Conservation (phyloP, 2,329 filamentous ascomycete genomes). For the Neoascochyta sp. region DNA sequence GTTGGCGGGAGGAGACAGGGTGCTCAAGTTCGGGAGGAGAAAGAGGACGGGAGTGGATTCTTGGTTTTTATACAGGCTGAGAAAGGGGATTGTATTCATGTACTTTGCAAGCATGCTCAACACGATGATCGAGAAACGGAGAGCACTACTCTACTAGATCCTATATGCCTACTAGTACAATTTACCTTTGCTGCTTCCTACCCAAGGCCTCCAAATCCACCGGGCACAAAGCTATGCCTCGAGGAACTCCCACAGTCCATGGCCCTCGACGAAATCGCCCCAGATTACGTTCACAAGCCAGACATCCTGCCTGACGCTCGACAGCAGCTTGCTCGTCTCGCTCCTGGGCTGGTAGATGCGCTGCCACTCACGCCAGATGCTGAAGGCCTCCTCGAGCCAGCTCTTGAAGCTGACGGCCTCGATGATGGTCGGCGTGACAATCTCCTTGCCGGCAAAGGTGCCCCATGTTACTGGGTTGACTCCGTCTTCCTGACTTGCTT, state of each 20-base stretch:
- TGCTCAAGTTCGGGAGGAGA: too few species aligned
- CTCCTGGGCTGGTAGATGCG: constrained; percentile 76
- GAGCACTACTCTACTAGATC: too few species aligned
- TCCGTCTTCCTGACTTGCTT: constrained; percentile 60
- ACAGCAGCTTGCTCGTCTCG: constrained; percentile 67
- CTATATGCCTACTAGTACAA: too few species aligned
- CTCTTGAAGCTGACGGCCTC: constrained; percentile 90
- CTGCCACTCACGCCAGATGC: constrained; percentile 92
- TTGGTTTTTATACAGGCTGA: too few species aligned
- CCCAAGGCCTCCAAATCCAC: too few species aligned
- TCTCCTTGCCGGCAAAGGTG: constrained; percentile 91
- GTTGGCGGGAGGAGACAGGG: too few species aligned
- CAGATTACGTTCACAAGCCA: constrained; percentile 93
- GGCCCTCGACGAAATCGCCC: constrained; percentile 68
- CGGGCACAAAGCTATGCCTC: too few species aligned
- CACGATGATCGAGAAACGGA: too few species aligned
- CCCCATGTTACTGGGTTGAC: constrained; percentile 98
- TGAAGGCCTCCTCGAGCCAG: constrained; percentile 94
- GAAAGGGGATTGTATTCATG: too few species aligned
- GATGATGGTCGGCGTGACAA: constrained; percentile 93
- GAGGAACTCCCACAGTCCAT: constrained; percentile 70
- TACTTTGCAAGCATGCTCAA: too few species aligned
- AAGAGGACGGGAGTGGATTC: too few species aligned
- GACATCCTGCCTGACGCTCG: constrained; percentile 62
- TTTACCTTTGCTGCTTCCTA: too few species aligned